These are phyloP conservation scores for Candida albicans DNA, from an alignment of 1,139 yeast genomes.

Conservation along the genomic window DNA sequence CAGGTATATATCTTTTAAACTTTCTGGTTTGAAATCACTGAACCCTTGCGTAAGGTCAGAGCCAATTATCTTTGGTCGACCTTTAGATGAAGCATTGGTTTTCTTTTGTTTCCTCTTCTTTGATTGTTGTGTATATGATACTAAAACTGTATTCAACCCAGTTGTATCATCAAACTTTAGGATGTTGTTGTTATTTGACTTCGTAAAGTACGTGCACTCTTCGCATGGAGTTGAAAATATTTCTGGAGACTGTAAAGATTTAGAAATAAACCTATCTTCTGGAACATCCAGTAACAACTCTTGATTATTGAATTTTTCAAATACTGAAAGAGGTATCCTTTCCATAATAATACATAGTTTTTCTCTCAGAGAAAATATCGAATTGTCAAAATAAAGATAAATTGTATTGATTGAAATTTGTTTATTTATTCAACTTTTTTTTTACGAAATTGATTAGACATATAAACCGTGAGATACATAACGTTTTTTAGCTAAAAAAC, in stretches of 20 bases:
- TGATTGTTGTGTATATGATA: constrained; percentile 5
- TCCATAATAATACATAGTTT: not conserved
- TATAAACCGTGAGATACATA: no score
- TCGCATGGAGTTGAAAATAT: not conserved
- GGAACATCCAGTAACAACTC: not conserved
- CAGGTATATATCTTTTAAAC: constrained; percentile 17
- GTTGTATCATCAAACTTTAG: constrained; percentile 7
- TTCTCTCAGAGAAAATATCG: not conserved
- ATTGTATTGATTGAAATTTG: no score
- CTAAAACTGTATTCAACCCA: constrained; percentile 9
- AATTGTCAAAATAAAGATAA: not conserved
- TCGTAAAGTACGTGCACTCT: constrained; percentile 12
- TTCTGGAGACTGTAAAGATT: not conserved
- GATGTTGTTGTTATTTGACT: constrained; percentile 1
- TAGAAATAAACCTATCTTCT: not conserved
- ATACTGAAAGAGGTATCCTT: not conserved
- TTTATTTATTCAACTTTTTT: no score
- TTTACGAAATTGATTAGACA: no score
- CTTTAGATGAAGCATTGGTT: not conserved
- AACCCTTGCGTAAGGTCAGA: constrained; percentile 21
- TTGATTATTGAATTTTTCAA: not conserved
- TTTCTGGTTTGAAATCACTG: constrained; percentile 15
- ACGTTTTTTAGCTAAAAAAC: no score
- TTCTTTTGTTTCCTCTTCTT: constrained; percentile 8
- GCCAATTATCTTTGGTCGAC: constrained; percentile 19